phyloP scores from a whole-genome alignment of 1,284 basidiomycete species.

The Marasmius fiardii region DNA sequence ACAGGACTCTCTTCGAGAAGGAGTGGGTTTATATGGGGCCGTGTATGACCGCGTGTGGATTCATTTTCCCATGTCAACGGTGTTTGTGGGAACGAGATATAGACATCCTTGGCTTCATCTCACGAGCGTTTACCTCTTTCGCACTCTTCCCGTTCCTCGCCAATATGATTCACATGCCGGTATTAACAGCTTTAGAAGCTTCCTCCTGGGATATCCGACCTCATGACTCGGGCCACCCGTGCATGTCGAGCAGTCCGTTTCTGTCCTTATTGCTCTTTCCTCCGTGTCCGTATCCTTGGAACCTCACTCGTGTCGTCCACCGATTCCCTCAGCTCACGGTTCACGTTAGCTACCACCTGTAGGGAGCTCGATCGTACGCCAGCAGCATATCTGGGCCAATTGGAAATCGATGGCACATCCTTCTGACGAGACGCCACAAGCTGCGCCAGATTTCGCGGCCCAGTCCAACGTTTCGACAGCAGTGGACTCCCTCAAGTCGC shows the following conservation, averaged over 20 bases:
- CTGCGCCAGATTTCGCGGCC: neutral
- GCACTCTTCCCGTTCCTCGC: neutral
- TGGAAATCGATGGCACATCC: neutral
- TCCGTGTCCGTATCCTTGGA: too few relatives aligned
- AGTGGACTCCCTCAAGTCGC: neutral
- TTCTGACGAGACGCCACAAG: neutral
- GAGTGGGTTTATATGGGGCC: constrained; percentile 2
- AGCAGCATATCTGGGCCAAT: neutral
- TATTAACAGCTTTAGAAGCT: neutral
- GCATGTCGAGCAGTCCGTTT: neutral
- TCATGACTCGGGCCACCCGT: neutral
- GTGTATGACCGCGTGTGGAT: neutral
- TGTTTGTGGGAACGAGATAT: neutral
- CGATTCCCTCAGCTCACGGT: too few relatives aligned
- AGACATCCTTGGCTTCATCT: neutral
- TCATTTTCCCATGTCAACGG: constrained; percentile 3
- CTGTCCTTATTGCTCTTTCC: too few relatives aligned
- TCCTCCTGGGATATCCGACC: neutral
- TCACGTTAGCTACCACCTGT: too few relatives aligned
- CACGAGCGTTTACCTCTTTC: neutral
- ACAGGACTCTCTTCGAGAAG: neutral
- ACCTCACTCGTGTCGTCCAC: too few relatives aligned
- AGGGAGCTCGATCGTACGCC: neutral
- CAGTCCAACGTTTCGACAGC: neutral
- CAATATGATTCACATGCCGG: neutral